These are phyloP conservation scores for Phytopythium ostracodes DNA, from an alignment of 352 stramenopile species.

Conservation along the genomic window DNA sequence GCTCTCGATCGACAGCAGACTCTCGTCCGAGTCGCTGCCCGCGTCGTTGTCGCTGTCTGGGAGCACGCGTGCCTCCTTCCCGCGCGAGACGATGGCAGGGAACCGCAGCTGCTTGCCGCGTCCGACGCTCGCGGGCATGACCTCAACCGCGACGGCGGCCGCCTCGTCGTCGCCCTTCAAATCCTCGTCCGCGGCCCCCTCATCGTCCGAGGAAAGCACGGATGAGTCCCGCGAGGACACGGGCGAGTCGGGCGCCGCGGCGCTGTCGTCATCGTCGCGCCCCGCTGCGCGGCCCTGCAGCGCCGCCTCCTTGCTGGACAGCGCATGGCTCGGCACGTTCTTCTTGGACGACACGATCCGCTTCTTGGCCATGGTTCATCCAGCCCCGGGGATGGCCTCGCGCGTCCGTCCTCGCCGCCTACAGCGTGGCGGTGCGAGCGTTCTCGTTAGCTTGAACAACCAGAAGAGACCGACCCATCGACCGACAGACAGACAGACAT, in stretches of 20 bases:
- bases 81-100: conserved; percentile 57
- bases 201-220: conserved; percentile 32
- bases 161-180: conserved; percentile 15
- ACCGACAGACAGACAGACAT: no score
- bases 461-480: no score
- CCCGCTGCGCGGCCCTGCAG: conserved; percentile 41
- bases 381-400: background rate
- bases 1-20: conserved; percentile 67
- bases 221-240: conserved; percentile 35
- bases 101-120: conserved; percentile 80
- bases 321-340: conserved; percentile 70
- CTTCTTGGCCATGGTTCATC: conserved; percentile 62
- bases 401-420: background rate
- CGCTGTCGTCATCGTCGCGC: conserved; percentile 17
- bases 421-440: no score
- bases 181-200: conserved; percentile 21
- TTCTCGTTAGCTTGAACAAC: no score
- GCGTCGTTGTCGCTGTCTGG: conserved; percentile 33
- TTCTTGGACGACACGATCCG: conserved; percentile 88
- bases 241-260: conserved; percentile 22
- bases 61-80: conserved; percentile 60
- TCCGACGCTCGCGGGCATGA: conserved; percentile 66
- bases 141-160: conserved; percentile 44
- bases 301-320: conserved; percentile 83
- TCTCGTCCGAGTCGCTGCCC: conserved; percentile 65